Conservation (phyloP, 768 basidiomycete genomes). For the Lenzites betulinus region DNA sequence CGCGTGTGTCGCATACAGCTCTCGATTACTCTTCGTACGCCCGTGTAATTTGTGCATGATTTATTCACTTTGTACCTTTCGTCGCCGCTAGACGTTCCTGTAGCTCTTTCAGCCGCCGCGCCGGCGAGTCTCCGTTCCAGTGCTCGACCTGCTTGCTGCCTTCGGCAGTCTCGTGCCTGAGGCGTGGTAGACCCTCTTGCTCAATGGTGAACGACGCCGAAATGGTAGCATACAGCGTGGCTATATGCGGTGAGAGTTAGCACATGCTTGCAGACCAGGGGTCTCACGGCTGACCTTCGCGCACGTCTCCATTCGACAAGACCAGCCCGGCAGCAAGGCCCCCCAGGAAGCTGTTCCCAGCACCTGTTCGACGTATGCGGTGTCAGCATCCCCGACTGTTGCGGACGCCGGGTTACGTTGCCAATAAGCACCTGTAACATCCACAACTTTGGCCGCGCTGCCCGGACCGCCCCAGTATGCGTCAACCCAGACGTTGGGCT, state of each 20-base stretch:
- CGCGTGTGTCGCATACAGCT: slow-evolving; percentile 15
- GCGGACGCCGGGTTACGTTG: slow-evolving; percentile 2
- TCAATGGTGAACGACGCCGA: slow-evolving; percentile 85
- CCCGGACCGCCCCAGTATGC: slow-evolving; percentile 66
- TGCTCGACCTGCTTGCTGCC: slow-evolving; percentile 30
- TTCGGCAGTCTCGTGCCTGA: slow-evolving; percentile 37
- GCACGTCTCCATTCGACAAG: slow-evolving; percentile 57
- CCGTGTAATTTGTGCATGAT: slow-evolving; percentile 26
- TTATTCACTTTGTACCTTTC: slow-evolving; percentile 26
- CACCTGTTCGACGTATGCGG: slow-evolving; percentile 52
- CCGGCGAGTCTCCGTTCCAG: slow-evolving; percentile 78
- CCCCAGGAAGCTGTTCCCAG: slow-evolving; percentile 89
- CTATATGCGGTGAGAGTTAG: slow-evolving; percentile 38
- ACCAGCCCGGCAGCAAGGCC: slow-evolving; percentile 76
- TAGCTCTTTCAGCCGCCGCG: slow-evolving; percentile 52
- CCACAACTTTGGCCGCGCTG: slow-evolving; percentile 56
- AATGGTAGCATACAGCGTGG: slow-evolving; percentile 71
- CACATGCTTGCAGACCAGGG: background rate
- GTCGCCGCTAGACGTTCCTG: slow-evolving; percentile 18
- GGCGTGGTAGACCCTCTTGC: slow-evolving; percentile 70
- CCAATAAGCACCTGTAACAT: slow-evolving; percentile 70
- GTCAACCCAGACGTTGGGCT: slow-evolving; percentile 60
- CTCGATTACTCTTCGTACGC: slow-evolving; percentile 6
- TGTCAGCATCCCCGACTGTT: slow-evolving; percentile 1
- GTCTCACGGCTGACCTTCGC: slow-evolving; percentile 52